A percentile compares a stretch with the other conserved stretches of the same genome.
Conservation (phyloP, 2,329 filamentous ascomycete genomes). For the Colletotrichum sp. region DNA sequence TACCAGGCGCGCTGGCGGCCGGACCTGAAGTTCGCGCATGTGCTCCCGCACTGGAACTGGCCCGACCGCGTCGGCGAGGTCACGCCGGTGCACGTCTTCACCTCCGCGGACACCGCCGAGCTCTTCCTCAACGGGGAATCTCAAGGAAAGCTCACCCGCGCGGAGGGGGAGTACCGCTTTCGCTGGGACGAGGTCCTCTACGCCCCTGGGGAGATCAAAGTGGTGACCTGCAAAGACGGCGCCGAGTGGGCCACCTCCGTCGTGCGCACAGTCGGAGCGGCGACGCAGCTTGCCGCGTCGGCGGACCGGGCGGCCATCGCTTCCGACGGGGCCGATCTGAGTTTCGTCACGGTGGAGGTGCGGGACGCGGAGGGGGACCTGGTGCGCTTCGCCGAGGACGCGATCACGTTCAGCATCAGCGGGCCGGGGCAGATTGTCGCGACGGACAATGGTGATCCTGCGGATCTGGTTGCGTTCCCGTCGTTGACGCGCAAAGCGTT, state of each 20-base stretch:
- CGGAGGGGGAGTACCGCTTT: conserved; percentile 48
- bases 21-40: conserved; percentile 51
- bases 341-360: conserved; percentile 50
- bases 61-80: conserved; percentile 47
- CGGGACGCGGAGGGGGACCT: conserved; percentile 46
- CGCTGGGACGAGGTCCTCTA: conserved; percentile 58
- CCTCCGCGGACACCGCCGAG: conserved; percentile 57
- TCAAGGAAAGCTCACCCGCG: conserved; percentile 42
- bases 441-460: conserved; percentile 57
- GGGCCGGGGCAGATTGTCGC: conserved; percentile 50
- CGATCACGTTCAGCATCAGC: conserved; percentile 46
- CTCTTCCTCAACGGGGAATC: conserved; percentile 57
- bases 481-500: conserved; percentile 43
- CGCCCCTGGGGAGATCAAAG: conserved; percentile 48
- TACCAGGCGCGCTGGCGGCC: conserved; percentile 60
- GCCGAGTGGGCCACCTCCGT: conserved; percentile 48
- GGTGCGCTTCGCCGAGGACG: conserved; percentile 46
- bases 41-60: conserved; percentile 63
- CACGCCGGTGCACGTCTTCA: conserved; percentile 60
- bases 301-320: conserved; percentile 43
- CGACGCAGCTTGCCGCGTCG: conserved; percentile 40
- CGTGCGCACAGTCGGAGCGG: conserved; percentile 43
- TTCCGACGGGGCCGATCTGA: conserved; percentile 48
- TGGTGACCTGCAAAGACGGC: conserved; percentile 53
- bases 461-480: conserved; percentile 48